phyloP scores from a whole-genome alignment of 2,329 filamentous ascomycete genomes.

The Claviceps monticola region DNA sequence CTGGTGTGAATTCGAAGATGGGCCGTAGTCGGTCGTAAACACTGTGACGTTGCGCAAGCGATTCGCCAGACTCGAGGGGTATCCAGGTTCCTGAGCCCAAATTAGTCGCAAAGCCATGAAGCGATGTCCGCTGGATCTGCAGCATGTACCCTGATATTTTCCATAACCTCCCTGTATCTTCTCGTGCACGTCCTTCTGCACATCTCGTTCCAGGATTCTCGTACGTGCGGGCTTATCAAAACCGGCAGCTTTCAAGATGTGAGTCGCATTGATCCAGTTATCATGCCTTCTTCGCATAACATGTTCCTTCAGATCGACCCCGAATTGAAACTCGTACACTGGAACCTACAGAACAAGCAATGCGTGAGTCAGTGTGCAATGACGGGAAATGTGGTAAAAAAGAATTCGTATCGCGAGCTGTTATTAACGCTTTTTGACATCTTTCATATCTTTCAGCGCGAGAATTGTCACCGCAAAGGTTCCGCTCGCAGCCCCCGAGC shows the following conservation, averaged over 20 bases:
- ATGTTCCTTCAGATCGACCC: constrained; percentile 64
- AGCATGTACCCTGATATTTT: constrained; percentile 73
- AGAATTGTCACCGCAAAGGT: background rate
- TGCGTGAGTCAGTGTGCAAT: background rate
- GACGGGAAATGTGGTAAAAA: background rate
- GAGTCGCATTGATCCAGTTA: constrained; percentile 99
- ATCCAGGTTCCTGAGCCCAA: constrained; percentile 72
- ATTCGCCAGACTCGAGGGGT: constrained; percentile 66
- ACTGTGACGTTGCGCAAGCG: constrained; percentile 75
- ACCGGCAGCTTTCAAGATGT: constrained; percentile 91
- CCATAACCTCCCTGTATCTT: constrained; percentile 98
- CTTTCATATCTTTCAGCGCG: background rate
- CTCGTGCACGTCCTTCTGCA: constrained; percentile 91
- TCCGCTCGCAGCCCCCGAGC: background rate
- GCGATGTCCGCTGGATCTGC: background rate
- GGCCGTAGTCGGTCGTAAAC: constrained; percentile 68
- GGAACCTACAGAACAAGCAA: constrained; percentile 50
- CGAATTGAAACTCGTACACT: constrained; percentile 86
- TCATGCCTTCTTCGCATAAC: constrained; percentile 90
- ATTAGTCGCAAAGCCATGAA: constrained; percentile 3
- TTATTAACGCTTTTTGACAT: background rate
- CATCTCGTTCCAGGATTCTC: constrained; percentile 86
- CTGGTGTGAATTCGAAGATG: constrained; percentile 82
- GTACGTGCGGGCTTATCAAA: constrained; percentile 96
- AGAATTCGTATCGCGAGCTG: too few species aligned